Base-by-base conservation (phyloP, 768 basidiomycete species). In the Naganishia friedmannii region DNA sequence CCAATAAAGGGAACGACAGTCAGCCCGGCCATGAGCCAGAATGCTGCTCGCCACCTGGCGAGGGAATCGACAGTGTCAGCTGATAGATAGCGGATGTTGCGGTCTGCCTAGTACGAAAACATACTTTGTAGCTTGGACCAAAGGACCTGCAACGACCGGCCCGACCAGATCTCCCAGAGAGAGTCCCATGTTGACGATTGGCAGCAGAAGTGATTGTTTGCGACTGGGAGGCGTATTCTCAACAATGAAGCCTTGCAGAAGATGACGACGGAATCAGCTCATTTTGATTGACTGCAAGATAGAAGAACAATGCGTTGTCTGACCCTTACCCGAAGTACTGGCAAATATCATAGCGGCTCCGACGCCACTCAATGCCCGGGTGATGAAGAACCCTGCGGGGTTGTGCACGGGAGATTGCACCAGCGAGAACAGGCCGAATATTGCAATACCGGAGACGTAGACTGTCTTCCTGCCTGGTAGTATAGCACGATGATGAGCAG, bases 11-110 rank as follows among this genome's bases (percentile, higher is more conserved):
- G 28, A 3, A 57, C 32, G 19, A n/a, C 31, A 21, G 9, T 34
- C 56, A 57, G 15, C 17, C 56, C 56, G 21, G 56, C 56, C 4
- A 34, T 28, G 12, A 31, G 15, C 56, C 56, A 57, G 31, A 32
- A 57, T 21, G 56, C 56, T 32, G 56, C 56, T 9, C 56, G 56
- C 56, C 56, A 57, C 32, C 56, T 57, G 17, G 28, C 6, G 12
- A 37, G 4, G 45, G 15, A 46, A 46, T 15, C n/a, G n/a, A n/a
- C n/a, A n/a, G n/a, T n/a, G n/a, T n/a, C n/a, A n/a, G n/a, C n/a
- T n/a, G n/a, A n/a, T n/a, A n/a, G n/a, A n/a, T n/a, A n/a, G n/a
- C n/a, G n/a, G n/a, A n/a, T n/a, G 45, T 37, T 12, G 34, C 34
- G 4, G 4, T 37, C 34, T 15, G 21, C 13, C 45, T 46, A 46